Evolutionary conservation across 2,329 filamentous ascomycete species (phyloP).

Genomic region (Aureobasidium sp.): DNA sequence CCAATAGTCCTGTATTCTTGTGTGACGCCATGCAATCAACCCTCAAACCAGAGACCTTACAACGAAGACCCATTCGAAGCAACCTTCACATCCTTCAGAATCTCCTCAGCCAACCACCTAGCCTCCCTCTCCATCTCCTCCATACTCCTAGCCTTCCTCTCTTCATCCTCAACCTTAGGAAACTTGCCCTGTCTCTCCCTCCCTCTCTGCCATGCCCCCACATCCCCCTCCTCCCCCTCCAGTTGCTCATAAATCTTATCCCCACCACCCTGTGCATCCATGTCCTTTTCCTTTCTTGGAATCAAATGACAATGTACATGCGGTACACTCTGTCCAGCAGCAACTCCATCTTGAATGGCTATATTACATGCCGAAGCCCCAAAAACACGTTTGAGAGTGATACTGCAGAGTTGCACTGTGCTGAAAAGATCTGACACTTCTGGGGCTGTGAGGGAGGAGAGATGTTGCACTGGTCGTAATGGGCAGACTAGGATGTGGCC

Average conservation of each 20-base stretch:
- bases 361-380: conserved; percentile 76
- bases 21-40: neutral
- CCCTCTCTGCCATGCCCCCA: conserved; percentile 63
- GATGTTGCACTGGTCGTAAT: conserved; percentile 52
- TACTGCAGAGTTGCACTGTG: conserved; percentile 66
- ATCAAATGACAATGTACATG: conserved; percentile 94
- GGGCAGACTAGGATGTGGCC: conserved; percentile 92
- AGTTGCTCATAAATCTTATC: conserved; percentile 78
- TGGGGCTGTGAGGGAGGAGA: conserved; percentile 61
- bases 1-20: neutral
- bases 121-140: conserved; percentile 79
- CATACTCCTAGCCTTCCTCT: conserved; percentile 54
- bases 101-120: conserved; percentile 51
- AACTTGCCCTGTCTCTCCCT: conserved; percentile 38
- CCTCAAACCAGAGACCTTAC: neutral
- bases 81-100: conserved; percentile 34
- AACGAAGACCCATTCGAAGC: neutral
- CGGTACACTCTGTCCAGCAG: conserved; percentile 86
- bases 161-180: conserved; percentile 58
- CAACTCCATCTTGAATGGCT: conserved; percentile 81
- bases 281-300: conserved; percentile 55
- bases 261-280: conserved; percentile 48
- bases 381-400: conserved; percentile 63
- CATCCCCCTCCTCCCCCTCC: conserved; percentile 76
- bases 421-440: conserved; percentile 81